These are phyloP conservation scores for Cladosporium sp. DNA, from an alignment of 2,329 filamentous ascomycete genomes.

Conservation along the genomic window DNA sequence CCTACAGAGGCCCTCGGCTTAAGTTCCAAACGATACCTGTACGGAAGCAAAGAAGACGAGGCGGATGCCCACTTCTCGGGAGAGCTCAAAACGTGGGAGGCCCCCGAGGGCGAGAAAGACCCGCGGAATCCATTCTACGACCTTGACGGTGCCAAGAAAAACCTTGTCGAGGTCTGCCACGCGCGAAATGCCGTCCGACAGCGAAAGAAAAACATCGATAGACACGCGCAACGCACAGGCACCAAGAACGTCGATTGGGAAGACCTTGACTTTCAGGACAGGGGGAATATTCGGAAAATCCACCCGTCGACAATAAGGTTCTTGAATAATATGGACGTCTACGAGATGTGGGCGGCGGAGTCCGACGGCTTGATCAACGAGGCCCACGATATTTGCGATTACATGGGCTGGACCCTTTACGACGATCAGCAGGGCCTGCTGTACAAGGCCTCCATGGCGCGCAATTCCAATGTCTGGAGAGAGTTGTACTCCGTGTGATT, in stretches of 20 bases:
- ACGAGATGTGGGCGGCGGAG: conserved; percentile 23
- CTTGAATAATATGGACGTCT: conserved; percentile 21
- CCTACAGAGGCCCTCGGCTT: conserved; percentile 20
- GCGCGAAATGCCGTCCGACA: conserved; percentile 11
- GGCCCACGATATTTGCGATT: conserved; percentile 26
- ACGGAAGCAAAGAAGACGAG: conserved; percentile 19
- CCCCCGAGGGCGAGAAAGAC: conserved; percentile 10
- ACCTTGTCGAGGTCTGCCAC: conserved; percentile 22
- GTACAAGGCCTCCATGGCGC: conserved; percentile 15
- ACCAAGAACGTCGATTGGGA: conserved; percentile 9
- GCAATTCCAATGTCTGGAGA: too few relatives aligned
- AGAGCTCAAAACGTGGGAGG: background rate
- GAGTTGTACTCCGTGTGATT: too few relatives aligned
- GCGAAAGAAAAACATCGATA: background rate
- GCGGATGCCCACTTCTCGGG: conserved; percentile 13
- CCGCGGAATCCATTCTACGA: conserved; percentile 22
- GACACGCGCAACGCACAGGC: background rate
- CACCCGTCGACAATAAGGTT: conserved; percentile 8
- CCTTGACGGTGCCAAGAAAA: conserved; percentile 14
- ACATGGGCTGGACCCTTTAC: conserved; percentile 23
- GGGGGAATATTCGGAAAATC: background rate
- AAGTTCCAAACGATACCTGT: conserved; percentile 21
- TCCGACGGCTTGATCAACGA: conserved; percentile 17
- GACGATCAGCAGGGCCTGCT: conserved; percentile 20
- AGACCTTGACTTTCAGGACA: conserved; percentile 4